These are phyloP conservation scores for Phyllosticta ampelicida DNA, from an alignment of 2,329 filamentous ascomycete genomes.

Conservation along the genomic window DNA sequence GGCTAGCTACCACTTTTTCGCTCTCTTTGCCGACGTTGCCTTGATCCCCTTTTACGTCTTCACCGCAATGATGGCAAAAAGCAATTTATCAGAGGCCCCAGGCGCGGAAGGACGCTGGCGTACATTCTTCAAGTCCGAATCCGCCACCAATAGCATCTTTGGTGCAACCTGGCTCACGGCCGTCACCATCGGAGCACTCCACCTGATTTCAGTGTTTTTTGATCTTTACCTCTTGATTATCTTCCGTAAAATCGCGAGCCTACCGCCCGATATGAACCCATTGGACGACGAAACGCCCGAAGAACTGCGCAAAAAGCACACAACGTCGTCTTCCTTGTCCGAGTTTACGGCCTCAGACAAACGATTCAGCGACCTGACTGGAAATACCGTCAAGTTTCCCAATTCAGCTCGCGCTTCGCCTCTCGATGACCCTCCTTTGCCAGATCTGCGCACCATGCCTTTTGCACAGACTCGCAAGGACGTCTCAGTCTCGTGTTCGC, in stretches of 20 bases:
- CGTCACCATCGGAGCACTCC: slow-evolving; percentile 53
- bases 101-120: slow-evolving; percentile 48
- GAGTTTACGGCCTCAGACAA: slow-evolving; percentile 30
- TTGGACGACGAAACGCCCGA: slow-evolving; percentile 70
- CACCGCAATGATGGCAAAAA: slow-evolving; percentile 43
- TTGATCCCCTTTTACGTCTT: slow-evolving; percentile 54
- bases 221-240: slow-evolving; percentile 65
- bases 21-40: slow-evolving; percentile 59
- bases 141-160: slow-evolving; percentile 49
- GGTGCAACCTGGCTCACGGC: slow-evolving; percentile 59
- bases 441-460: slow-evolving; percentile 47
- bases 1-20: slow-evolving; percentile 82
- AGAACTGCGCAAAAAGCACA: slow-evolving; percentile 53
- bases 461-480: slow-evolving; percentile 68
- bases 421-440: slow-evolving; percentile 27
- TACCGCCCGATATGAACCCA: slow-evolving; percentile 94
- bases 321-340: slow-evolving; percentile 44
- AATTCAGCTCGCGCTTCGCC: slow-evolving; percentile 25
- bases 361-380: slow-evolving; percentile 42
- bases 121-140: slow-evolving; percentile 52
- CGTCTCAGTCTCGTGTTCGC: slow-evolving; percentile 48
- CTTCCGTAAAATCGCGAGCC: slow-evolving; percentile 69
- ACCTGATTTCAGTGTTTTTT: slow-evolving; percentile 57
- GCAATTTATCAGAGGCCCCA: slow-evolving; percentile 40
- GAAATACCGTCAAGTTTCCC: slow-evolving; percentile 32